Percentiles rank a stretch among this genome's conserved stretches.
phyloP scores from a whole-genome alignment of 192 early-diverging fungal species.

The Neocallimastix lanati region DNA sequence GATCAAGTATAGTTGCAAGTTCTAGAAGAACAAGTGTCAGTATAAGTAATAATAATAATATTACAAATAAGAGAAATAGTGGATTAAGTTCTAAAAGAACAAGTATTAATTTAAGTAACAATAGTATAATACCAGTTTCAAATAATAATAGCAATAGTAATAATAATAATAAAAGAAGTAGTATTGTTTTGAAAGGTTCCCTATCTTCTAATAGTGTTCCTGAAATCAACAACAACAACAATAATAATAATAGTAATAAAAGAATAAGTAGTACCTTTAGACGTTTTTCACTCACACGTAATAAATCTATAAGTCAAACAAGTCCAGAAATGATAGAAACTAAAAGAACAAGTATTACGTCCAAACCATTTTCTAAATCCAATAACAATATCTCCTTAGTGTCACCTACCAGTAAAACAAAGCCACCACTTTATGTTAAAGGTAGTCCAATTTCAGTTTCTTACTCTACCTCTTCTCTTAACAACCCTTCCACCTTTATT shows the following conservation, averaged over 20 bases:
- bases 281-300: not conserved
- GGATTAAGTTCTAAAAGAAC: too few species aligned
- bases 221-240: too few species aligned
- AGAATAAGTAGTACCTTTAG: not conserved
- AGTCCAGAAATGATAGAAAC: not conserved
- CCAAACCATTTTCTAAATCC: not conserved
- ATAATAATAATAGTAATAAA: not conserved
- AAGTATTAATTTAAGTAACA: too few species aligned
- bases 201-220: not conserved
- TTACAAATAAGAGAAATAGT: not conserved
- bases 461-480: not conserved
- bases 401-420: not conserved
- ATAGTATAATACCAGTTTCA: too few species aligned
- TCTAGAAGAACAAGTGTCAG: too few species aligned
- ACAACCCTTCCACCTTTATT: not conserved
- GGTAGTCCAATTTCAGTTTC: not conserved
- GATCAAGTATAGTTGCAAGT: too few species aligned
- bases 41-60: too few species aligned
- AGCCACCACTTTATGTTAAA: not conserved
- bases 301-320: not conserved
- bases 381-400: not conserved
- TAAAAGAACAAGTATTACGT: not conserved
- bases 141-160: too few species aligned
- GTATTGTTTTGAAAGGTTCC: not conserved
- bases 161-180: not conserved